These are phyloP conservation scores for Clonostachys chloroleuca DNA, from an alignment of 2,329 filamentous ascomycete species.

Conservation along the genomic window DNA sequence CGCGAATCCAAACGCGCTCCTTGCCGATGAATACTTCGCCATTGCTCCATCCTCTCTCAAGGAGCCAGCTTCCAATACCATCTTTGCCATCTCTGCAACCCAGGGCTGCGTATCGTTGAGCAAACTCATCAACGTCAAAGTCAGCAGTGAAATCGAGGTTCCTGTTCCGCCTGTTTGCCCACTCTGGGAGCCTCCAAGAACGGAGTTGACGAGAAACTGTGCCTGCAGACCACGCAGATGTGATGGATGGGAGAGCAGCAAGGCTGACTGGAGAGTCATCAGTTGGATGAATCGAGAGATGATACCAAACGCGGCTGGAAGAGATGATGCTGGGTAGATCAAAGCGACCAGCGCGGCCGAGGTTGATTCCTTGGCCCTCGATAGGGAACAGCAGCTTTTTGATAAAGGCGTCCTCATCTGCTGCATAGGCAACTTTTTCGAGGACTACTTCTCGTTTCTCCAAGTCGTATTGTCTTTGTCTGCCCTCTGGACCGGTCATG, in stretches of 20 bases:
- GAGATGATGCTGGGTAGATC: conserved; percentile 71
- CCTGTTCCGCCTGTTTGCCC: conserved; percentile 90
- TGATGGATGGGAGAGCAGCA: conserved; percentile 65
- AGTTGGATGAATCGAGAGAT: conserved; percentile 85
- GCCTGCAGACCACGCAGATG: conserved; percentile 89
- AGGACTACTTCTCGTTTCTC: conserved; percentile 81
- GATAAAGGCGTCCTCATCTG: conserved; percentile 78
- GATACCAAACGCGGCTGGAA: conserved; percentile 92
- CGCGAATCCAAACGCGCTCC: conserved; percentile 93
- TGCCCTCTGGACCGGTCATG: conserved; percentile 58
- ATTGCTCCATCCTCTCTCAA: conserved; percentile 97
- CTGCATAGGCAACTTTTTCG: conserved; percentile 80
- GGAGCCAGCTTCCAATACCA: conserved; percentile 88
- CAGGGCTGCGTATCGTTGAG: conserved; percentile 72
- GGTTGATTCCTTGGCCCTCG: conserved; percentile 70
- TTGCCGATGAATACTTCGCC: conserved; percentile 89
- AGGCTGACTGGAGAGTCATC: conserved; percentile 77
- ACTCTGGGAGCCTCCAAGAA: conserved; percentile 90
- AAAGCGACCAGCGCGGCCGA: conserved; percentile 74
- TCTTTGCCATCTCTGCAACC: conserved; percentile 89
- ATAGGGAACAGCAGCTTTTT: conserved; percentile 78
- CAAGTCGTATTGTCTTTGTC: conserved; percentile 71
- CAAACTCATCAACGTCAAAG: conserved; percentile 92
- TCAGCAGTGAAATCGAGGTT: conserved; percentile 94
- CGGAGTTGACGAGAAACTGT: conserved; percentile 89